Evolutionary conservation across 305 asterid genomes (phyloP).

Genomic region (Fraxinus platypoda): DNA sequence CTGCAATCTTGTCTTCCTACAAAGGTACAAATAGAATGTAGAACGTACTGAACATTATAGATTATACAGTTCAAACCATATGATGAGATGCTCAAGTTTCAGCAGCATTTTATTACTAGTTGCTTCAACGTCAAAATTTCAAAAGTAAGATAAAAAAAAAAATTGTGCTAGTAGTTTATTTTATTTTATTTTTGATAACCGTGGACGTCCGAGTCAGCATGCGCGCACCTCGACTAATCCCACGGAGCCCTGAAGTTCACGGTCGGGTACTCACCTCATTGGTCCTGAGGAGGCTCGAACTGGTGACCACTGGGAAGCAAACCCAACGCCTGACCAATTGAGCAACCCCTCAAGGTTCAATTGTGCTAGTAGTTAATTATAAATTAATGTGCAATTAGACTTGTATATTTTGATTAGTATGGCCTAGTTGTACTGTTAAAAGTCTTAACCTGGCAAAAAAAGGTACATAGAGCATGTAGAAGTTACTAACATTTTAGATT

Average conservation of each 20-base stretch:
- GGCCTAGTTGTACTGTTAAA: neutral
- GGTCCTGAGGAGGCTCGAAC: no score
- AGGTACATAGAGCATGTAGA: neutral
- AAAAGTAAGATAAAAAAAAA: no score
- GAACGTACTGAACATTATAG: neutral
- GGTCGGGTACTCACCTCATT: no score
- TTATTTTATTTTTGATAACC: no score
- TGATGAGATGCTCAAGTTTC: neutral
- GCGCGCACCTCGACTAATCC: no score
- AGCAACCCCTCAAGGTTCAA: no score
- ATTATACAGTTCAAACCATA: neutral
- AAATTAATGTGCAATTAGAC: neutral
- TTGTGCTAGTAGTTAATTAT: neutral
- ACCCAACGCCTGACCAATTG: no score
- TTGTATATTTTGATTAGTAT: neutral
- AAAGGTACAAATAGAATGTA: neutral
- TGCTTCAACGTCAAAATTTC: neutral
- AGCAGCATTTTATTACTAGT: neutral
- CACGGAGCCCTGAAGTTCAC: no score
- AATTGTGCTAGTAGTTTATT: no score
- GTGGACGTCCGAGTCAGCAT: no score
- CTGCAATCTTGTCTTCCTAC: conserved; percentile 82
- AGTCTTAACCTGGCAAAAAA: neutral
- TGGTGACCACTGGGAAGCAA: no score
- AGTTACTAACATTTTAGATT: neutral